Conservation (phyloP, 139 green algal genomes). For the Chlamydomonas sp. region DNA sequence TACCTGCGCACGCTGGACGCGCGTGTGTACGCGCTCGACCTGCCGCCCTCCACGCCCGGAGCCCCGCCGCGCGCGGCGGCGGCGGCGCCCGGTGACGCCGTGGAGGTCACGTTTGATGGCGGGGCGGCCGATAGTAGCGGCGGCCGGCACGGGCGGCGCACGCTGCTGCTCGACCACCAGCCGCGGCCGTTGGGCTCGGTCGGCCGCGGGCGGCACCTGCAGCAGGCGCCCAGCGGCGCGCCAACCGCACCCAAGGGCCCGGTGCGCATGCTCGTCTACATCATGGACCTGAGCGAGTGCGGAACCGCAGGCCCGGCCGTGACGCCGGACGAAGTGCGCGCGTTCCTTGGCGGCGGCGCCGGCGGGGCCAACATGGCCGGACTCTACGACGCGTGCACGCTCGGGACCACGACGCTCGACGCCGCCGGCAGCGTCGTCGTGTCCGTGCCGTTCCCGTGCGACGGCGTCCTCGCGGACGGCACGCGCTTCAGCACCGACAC, state of each 20-base stretch:
- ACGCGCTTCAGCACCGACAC: constrained; percentile 3
- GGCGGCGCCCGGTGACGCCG: too few species aligned
- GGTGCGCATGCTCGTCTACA: background rate
- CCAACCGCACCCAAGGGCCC: constrained; percentile 1
- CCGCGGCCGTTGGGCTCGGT: too few species aligned
- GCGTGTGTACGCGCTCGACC: too few species aligned
- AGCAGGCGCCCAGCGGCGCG: background rate
- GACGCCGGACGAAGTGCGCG: background rate
- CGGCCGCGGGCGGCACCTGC: background rate
- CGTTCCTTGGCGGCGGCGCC: too few species aligned
- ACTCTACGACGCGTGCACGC: constrained; percentile 2
- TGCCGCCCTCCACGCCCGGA: too few species aligned
- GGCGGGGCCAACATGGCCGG: constrained; percentile 7
- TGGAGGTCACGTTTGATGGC: too few species aligned
- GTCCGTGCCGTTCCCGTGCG: constrained; percentile 8
- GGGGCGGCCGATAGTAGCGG: too few species aligned
- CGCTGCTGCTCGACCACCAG: too few species aligned
- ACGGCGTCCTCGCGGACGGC: background rate
- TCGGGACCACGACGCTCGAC: constrained; percentile 4
- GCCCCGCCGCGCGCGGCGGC: too few species aligned
- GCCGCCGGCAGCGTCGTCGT: background rate
- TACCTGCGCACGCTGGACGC: too few species aligned
- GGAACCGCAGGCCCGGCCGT: background rate
- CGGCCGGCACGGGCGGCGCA: too few species aligned
- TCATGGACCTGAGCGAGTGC: constrained; percentile 5